These are phyloP conservation scores for Viridothelium virens DNA, from an alignment of 495 filamentous ascomycete species.

Conservation along the genomic window DNA sequence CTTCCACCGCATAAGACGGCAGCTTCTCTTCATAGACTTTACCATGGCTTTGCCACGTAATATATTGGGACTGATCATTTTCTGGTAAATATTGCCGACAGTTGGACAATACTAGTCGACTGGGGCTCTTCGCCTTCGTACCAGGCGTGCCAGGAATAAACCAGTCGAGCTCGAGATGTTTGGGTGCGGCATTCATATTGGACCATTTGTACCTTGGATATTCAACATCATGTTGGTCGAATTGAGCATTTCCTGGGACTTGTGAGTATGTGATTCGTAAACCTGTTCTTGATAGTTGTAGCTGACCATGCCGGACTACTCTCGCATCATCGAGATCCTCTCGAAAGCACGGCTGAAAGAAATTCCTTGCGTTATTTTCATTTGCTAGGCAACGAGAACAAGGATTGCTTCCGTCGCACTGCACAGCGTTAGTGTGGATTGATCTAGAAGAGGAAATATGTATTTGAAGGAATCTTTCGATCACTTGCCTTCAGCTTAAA, in stretches of 20 bases:
- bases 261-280: background rate
- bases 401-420: slow-evolving; percentile 23
- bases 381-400: slow-evolving; percentile 18
- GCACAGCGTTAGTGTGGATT: background rate
- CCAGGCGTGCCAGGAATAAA: background rate
- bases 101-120: slow-evolving; percentile 9
- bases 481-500: background rate
- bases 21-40: slow-evolving; percentile 12
- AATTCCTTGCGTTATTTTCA: slow-evolving; percentile 18
- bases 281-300: background rate
- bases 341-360: slow-evolving; percentile 19
- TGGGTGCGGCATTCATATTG: background rate
- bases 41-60: slow-evolving; percentile 20
- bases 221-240: background rate
- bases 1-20: slow-evolving; percentile 24
- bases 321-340: slow-evolving; percentile 16
- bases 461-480: background rate
- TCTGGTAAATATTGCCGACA: slow-evolving; percentile 18
- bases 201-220: background rate
- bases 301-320: background rate
- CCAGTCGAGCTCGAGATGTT: background rate
- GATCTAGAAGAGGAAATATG: background rate
- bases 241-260: slow-evolving; percentile 5
- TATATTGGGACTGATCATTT: slow-evolving; percentile 12
- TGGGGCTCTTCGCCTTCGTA: background rate